Evolutionary conservation across 2,329 filamentous ascomycete genomes (phyloP).

Genomic region (Apiospora arundinis): DNA sequence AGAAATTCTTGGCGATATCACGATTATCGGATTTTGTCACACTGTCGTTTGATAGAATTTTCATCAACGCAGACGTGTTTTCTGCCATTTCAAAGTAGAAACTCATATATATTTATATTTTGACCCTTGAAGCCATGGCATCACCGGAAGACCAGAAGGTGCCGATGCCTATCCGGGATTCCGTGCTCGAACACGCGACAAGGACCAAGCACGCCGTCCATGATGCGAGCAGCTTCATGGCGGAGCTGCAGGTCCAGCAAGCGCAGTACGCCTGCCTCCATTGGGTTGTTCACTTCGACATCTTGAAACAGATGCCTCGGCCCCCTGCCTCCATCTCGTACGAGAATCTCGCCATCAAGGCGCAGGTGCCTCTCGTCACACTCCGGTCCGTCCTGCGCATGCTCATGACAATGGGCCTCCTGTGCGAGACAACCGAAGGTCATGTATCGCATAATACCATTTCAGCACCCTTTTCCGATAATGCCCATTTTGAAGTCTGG

Average conservation of each 20-base stretch:
- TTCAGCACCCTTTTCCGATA: slow-evolving; percentile 34
- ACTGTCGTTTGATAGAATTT: too few relatives aligned
- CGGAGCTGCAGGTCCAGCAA: slow-evolving; percentile 21
- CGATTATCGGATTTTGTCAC: too few relatives aligned
- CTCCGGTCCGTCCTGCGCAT: slow-evolving; percentile 35
- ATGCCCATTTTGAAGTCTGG: slow-evolving; percentile 33
- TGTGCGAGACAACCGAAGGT: slow-evolving; percentile 35
- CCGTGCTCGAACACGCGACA: slow-evolving; percentile 10
- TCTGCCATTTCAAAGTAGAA: too few relatives aligned
- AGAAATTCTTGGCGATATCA: too few relatives aligned
- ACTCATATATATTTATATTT: too few relatives aligned
- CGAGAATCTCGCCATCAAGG: slow-evolving; percentile 20
- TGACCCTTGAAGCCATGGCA: too few relatives aligned
- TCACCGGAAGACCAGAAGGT: background rate
- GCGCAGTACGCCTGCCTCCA: slow-evolving; percentile 17
- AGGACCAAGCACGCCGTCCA: slow-evolving; percentile 22
- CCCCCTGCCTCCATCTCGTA: background rate
- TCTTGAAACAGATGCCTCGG: background rate
- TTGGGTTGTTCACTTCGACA: background rate
- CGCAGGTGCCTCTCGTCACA: slow-evolving; percentile 20
- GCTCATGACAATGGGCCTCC: slow-evolving; percentile 40
- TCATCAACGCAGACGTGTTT: too few relatives aligned
- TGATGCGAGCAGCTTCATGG: slow-evolving; percentile 21
- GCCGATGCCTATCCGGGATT: slow-evolving; percentile 1
- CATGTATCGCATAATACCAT: slow-evolving; percentile 37